Conservation (phyloP, 805 yeast genomes). For the Yarrowia sp. region DNA sequence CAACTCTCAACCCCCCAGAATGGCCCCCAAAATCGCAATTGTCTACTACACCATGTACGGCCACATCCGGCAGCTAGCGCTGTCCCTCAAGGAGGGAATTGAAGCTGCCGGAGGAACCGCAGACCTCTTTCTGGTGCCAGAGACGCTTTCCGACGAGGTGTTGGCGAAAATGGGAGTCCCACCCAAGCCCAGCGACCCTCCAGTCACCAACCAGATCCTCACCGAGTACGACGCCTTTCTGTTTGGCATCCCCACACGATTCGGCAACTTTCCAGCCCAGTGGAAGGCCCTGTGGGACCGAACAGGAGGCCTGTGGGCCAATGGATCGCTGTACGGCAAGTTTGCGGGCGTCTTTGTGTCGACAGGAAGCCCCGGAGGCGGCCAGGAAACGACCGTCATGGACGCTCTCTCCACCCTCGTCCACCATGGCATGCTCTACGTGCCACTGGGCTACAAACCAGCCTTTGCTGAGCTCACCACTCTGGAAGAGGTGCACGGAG, state of each 20-base stretch:
- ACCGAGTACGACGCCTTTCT: conserved; percentile 66
- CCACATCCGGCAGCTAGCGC: conserved; percentile 68
- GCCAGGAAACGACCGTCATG: conserved; percentile 68
- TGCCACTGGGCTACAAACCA: conserved; percentile 71
- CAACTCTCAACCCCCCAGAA: background rate
- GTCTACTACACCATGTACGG: conserved; percentile 80
- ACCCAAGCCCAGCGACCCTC: conserved; percentile 46
- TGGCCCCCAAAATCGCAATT: conserved; percentile 59
- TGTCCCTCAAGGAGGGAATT: conserved; percentile 65
- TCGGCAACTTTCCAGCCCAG: conserved; percentile 72
- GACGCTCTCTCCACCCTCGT: conserved; percentile 56
- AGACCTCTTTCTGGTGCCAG: conserved; percentile 74
- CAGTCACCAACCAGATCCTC: conserved; percentile 51
- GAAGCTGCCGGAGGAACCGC: conserved; percentile 68
- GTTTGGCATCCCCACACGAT: conserved; percentile 80
- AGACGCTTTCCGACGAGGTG: conserved; percentile 64
- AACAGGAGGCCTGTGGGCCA: conserved; percentile 75
- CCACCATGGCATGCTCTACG: conserved; percentile 75
- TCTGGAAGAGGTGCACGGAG: conserved; percentile 71
- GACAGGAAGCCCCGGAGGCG: conserved; percentile 74
- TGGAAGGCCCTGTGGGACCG: conserved; percentile 71
- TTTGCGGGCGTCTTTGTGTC: conserved; percentile 69
- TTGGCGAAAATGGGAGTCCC: conserved; percentile 66
- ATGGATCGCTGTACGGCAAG: conserved; percentile 67
- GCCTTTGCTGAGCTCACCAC: conserved; percentile 55